Evolutionary conservation across 2,329 filamentous ascomycete genomes (phyloP), one percentile per base, ranked within the genome.

Genomic region (Botrytis deweyae): DNA sequence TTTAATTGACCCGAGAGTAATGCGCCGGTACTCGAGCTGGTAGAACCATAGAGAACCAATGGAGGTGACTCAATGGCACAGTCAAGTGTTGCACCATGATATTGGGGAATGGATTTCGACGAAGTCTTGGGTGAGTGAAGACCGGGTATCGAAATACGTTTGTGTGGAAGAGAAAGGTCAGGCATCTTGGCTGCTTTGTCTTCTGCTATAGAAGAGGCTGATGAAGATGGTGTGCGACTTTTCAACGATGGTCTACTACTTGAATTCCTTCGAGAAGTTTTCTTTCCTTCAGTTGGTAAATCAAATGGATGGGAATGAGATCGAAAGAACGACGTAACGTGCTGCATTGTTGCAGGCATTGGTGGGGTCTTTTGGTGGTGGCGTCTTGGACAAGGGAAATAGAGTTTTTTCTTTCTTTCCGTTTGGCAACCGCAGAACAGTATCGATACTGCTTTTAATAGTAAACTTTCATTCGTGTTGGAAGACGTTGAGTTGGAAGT

Each of bases 1-100:
- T 91, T 89, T 78, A 98, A 85, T 81, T 94, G 92, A 44, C 94
- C 94, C 1, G 94, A 97, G 69, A 98, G 88, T 74, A 98, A 85
- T 10, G 94, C 94, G 73, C 95, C 95, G 4, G 91, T 92, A 78
- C 94, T 97, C 77, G 88, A 87, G 75, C 90, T 87, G 0, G 93
- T 87, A 38, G 88, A 86, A 76, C 94, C 94, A 80, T 96, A 93
- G 83, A 97, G 91, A 64, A 98, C 89, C 29, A 95, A 87, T 16
- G 79, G 79, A 8, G 79, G 79, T 22, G 79, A 80, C 75, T 81
- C 79, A 76, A 98, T 92, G 78, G 87, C 82, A 79, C 91, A 71
- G 64, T 79, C 76, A 9, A 81, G 74, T 8, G 71, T 75, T 20
- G 76, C 76, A 33, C 74, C 72, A 9, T 76, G 73, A 49, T 76